Percentiles rank a stretch among this genome's conserved stretches.
These are phyloP conservation scores for Zoysia matrella DNA, from an alignment of 202 grass and related monocot genomes.

Conservation along the genomic window DNA sequence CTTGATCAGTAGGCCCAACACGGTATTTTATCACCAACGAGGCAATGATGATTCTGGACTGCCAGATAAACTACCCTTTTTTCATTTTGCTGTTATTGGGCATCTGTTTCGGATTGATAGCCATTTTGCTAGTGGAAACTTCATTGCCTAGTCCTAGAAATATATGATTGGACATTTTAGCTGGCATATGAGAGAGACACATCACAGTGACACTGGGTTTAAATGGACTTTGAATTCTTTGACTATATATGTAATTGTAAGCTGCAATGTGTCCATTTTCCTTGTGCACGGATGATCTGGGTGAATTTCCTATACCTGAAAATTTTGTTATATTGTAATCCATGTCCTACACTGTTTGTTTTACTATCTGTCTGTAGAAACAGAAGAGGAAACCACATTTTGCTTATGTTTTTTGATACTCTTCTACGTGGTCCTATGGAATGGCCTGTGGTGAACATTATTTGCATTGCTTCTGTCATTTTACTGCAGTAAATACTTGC, in stretches of 20 bases:
- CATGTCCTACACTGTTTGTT: not conserved
- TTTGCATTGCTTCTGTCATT: conserved; percentile 13
- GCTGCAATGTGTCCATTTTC: not conserved
- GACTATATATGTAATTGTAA: not conserved
- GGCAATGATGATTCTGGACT: not conserved
- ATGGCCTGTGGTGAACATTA: not conserved
- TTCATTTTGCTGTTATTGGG: not conserved
- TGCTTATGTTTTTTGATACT: not conserved
- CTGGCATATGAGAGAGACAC: not conserved
- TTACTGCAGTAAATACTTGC: conserved; percentile 78
- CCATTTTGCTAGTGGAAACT: not conserved
- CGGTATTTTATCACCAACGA: not conserved
- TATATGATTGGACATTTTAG: not conserved
- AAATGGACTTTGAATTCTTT: not conserved
- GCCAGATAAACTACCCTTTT: not conserved
- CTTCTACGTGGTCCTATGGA: not conserved
- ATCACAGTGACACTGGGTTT: not conserved
- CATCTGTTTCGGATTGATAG: not conserved
- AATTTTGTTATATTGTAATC: not conserved
- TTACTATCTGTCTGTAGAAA: not conserved
- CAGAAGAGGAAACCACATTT: not conserved
- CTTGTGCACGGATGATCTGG: not conserved
- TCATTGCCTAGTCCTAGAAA: not conserved
- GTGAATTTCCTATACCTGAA: not conserved
- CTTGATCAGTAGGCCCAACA: not conserved